Conservation (phyloP, 768 basidiomycete species). For the Russula ochroleuca region DNA sequence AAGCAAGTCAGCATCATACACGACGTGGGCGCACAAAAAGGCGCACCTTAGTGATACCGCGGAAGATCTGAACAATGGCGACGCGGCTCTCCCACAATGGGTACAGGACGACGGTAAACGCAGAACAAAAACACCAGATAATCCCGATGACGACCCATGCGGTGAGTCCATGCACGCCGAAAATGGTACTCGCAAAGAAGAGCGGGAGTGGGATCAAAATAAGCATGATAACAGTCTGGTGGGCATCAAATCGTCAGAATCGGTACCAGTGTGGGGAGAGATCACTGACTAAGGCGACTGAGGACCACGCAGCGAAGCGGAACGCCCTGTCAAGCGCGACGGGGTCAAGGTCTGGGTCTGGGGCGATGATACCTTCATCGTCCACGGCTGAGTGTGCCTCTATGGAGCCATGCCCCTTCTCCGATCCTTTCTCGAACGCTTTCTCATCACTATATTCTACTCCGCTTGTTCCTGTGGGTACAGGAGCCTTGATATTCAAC, state of each 20-base stretch:
- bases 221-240: slow-evolving; percentile 57
- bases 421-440: slow-evolving; percentile 35
- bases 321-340: slow-evolving; percentile 67
- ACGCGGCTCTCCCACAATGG: slow-evolving; percentile 80
- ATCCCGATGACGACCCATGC: slow-evolving; percentile 83
- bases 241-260: neutral
- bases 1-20: neutral
- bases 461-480: slow-evolving; percentile 25
- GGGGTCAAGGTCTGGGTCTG: slow-evolving; percentile 59
- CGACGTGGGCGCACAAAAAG: neutral
- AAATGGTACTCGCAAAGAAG: slow-evolving; percentile 78
- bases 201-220: slow-evolving; percentile 79
- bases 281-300: slow-evolving; percentile 53
- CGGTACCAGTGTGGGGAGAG: slow-evolving; percentile 11
- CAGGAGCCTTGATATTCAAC: slow-evolving; percentile 52
- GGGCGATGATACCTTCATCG: slow-evolving; percentile 35
- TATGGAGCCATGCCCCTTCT: slow-evolving; percentile 36
- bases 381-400: slow-evolving; percentile 28
- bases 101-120: slow-evolving; percentile 73
- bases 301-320: slow-evolving; percentile 74
- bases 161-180: slow-evolving; percentile 56
- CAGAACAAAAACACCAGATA: slow-evolving; percentile 77
- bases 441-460: slow-evolving; percentile 26
- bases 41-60: slow-evolving; percentile 62
- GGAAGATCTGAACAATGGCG: slow-evolving; percentile 54